These are phyloP conservation scores for Trichoderma endophyticum DNA, from an alignment of 2,329 filamentous ascomycete species.

Conservation along the genomic window DNA sequence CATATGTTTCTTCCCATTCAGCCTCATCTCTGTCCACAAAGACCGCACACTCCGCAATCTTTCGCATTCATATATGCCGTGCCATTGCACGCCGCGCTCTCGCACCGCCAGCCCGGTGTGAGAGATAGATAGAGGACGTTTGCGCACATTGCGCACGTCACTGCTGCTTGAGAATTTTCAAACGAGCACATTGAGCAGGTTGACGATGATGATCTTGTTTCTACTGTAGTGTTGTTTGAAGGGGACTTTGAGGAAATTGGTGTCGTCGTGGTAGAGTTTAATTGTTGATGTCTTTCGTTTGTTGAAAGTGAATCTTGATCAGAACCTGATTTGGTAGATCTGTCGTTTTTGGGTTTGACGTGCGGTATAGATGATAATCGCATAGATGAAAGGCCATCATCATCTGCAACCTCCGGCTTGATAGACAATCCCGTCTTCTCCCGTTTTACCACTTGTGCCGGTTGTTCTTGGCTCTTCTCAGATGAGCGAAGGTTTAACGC, in stretches of 20 bases:
- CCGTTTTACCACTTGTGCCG: background rate
- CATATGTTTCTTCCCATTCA: background rate
- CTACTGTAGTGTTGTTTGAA: background rate
- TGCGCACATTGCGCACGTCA: constrained; percentile 66
- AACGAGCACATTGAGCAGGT: constrained; percentile 66
- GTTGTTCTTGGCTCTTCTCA: background rate
- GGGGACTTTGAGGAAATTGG: background rate
- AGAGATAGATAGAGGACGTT: constrained; percentile 61
- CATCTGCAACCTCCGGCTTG: background rate
- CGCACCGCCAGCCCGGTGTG: constrained; percentile 62
- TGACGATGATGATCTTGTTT: background rate
- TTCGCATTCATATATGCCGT: constrained; percentile 64
- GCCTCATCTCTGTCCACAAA: constrained; percentile 53
- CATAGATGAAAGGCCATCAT: background rate
- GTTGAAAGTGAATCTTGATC: background rate
- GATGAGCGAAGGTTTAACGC: background rate
- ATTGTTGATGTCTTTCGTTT: background rate
- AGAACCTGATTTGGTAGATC: background rate
- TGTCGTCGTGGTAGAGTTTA: background rate
- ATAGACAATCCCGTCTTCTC: background rate
- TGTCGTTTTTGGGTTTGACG: background rate
- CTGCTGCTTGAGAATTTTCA: constrained; percentile 50
- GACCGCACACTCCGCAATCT: constrained; percentile 66
- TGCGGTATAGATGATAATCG: background rate
- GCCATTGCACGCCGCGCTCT: constrained; percentile 50